phyloP scores from a whole-genome alignment of 352 stramenopile genomes.

The Phytophthora ohioensis region DNA sequence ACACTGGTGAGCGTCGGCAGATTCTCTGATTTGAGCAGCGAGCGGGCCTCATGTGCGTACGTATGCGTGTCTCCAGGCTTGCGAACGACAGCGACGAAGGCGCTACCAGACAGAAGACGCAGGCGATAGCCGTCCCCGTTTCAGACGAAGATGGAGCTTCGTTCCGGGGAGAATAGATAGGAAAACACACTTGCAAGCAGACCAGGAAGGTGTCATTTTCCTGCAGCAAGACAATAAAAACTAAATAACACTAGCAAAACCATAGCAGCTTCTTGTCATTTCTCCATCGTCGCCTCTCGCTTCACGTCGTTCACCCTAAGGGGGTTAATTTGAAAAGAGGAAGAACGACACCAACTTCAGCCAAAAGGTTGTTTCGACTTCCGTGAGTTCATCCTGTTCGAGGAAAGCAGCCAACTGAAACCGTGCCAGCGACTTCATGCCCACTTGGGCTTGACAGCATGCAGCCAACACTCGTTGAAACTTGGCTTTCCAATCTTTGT shows the following conservation, averaged over 20 bases:
- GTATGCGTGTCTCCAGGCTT: slow-evolving; percentile 29
- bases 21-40: slow-evolving; percentile 23
- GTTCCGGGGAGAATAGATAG: slow-evolving; percentile 47
- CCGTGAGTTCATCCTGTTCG: slow-evolving; percentile 39
- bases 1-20: slow-evolving; percentile 23
- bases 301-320: neutral
- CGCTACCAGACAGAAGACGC: slow-evolving; percentile 9
- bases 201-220: slow-evolving; percentile 9
- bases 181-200: slow-evolving; percentile 42
- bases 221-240: slow-evolving; percentile 45
- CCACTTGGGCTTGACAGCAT: slow-evolving; percentile 23
- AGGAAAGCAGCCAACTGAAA: slow-evolving; percentile 50
- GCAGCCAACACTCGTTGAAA: slow-evolving; percentile 41
- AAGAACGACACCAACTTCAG: slow-evolving; percentile 71
- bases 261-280: slow-evolving; percentile 22
- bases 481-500: slow-evolving; percentile 49
- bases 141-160: slow-evolving; percentile 22
- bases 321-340: slow-evolving; percentile 48
- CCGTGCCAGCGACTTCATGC: slow-evolving; percentile 7
- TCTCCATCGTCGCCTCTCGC: neutral
- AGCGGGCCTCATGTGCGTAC: slow-evolving; percentile 26
- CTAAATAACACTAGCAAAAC: slow-evolving; percentile 48
- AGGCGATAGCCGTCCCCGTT: slow-evolving; percentile 17
- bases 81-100: slow-evolving; percentile 27
- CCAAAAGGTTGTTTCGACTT: slow-evolving; percentile 60